Evolutionary conservation across 495 filamentous ascomycete species (phyloP), one percentile per base, ranked within the genome.

Genomic region (Xylaria sp.): DNA sequence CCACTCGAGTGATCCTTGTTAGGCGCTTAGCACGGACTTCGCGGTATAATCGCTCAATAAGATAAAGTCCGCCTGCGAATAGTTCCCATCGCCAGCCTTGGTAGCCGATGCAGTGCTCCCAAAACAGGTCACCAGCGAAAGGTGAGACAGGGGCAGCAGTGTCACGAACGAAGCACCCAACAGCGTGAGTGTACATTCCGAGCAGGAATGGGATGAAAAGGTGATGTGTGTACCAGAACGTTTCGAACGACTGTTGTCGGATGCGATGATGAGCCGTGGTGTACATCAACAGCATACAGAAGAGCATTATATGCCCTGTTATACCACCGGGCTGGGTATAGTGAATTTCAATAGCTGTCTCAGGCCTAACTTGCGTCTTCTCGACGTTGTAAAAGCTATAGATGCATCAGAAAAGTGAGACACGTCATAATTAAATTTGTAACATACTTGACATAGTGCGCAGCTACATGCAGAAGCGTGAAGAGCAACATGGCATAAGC

Each of bases 151-250:
- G 90, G 2, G 87, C 71, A 14, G 83, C 74, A 5, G 89, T 90
- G 74, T 97, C 91, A 70, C 94, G 91, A 69, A 98, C 96, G 82
- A 99, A 99, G 81, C 96, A 99, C 52, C 93, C 93, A 17, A 93
- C 93, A 12, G 96, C 94, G 80, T 99, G 96, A 33, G 96, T 98
- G 75, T 99, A 99, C 57, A 98, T 88, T 21, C 87, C 93, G 50
- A 99, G 86, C 77, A 98, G 83, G 82, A 99, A 99, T 17, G 97
- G 95, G 72, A 99, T 92, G 78, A 98, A 98, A 12, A 99, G 88
- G 73, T 99, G 97, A 80, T 99, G 96, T 14, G 93, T 97, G 81
- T 99, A 99, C 96, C 95, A 98, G 78, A 99, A 99, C 1, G 95
- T 95, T 81, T 99, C 96, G 80, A 92, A 99, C 2, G 93, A 97